Conservation (phyloP, 352 stramenopile genomes). For the Globisporangium mamillatum region DNA sequence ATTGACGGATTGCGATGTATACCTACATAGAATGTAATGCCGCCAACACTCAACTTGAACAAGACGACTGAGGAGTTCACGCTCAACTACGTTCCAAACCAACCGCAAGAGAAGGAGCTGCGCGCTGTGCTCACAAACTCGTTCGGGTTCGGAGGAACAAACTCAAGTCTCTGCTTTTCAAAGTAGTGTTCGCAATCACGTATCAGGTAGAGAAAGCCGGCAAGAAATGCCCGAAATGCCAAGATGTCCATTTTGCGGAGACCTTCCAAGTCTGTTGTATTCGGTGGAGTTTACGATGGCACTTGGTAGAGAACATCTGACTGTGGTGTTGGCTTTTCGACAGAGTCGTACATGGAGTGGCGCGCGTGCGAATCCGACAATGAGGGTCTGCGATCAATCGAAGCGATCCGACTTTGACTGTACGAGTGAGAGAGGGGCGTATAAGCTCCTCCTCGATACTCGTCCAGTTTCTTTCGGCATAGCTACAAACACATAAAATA, state of each 20-base stretch:
- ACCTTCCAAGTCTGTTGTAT: neutral
- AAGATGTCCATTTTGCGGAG: neutral
- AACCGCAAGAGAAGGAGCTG: slow-evolving; percentile 70
- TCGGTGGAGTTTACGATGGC: slow-evolving; percentile 18
- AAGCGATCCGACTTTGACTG: slow-evolving; percentile 9
- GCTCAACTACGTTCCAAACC: slow-evolving; percentile 79
- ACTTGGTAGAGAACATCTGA: slow-evolving; percentile 28
- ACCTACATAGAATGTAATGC: slow-evolving; percentile 73
- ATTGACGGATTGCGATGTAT: neutral
- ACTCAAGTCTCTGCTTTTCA: slow-evolving; percentile 83
- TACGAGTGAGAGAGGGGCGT: slow-evolving; percentile 20
- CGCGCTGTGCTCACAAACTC: slow-evolving; percentile 92
- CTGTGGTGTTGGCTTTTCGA: slow-evolving; percentile 22
- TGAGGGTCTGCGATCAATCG: neutral
- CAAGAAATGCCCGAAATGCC: neutral
- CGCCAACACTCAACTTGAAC: slow-evolving; percentile 93
- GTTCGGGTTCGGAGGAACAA: slow-evolving; percentile 98
- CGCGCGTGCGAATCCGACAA: slow-evolving; percentile 15
- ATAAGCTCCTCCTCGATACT: slow-evolving; percentile 48
- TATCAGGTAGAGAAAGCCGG: neutral
- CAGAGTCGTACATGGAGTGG: slow-evolving; percentile 19
- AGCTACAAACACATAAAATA: slow-evolving; percentile 23
- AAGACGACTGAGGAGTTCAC: slow-evolving; percentile 76
- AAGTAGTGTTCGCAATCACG: slow-evolving; percentile 32
- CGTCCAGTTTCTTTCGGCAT: slow-evolving; percentile 53